Conservation (phyloP, 1,139 yeast species). For the Magnusiomyces sp. region DNA sequence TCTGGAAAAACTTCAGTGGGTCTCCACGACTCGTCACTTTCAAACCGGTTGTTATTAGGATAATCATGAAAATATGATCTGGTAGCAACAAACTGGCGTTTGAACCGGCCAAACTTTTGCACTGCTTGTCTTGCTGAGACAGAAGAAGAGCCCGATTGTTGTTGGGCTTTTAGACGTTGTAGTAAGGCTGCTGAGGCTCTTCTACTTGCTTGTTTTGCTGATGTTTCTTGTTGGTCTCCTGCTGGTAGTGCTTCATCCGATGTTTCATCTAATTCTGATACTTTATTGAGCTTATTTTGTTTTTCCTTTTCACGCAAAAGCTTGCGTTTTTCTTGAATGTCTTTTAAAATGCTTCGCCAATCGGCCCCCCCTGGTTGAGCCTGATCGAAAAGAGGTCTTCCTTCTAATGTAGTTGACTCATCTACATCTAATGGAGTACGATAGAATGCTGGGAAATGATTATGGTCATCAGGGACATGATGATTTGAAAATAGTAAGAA, state of each 20-base stretch:
- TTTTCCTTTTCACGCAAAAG: conserved; percentile 10
- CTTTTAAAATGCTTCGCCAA: conserved; percentile 13
- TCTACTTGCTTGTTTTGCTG: not conserved
- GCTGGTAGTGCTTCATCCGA: not conserved
- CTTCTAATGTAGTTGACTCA: conserved; percentile 1
- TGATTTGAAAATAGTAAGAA: conserved; percentile 4
- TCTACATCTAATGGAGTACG: not conserved
- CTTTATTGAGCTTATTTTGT: not conserved
- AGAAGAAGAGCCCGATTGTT: too few relatives aligned
- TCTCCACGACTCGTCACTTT: conserved; percentile 28
- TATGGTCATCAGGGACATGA: too few relatives aligned
- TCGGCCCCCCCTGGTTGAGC: conserved; percentile 14
- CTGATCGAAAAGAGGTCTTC: conserved; percentile 3
- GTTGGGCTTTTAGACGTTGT: too few relatives aligned
- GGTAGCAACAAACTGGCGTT: conserved; percentile 11
- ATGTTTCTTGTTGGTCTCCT: not conserved
- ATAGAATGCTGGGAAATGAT: conserved; percentile 4
- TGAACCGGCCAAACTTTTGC: conserved; percentile 9
- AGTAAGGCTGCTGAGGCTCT: conserved; percentile 1
- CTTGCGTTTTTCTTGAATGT: conserved; percentile 13
- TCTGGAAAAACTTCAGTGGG: conserved; percentile 21
- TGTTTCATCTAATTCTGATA: not conserved
- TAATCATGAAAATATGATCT: conserved; percentile 25
- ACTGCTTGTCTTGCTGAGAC: conserved; percentile 1
- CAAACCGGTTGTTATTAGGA: conserved; percentile 25